These are phyloP conservation scores for Tetracladium setigerum DNA, from an alignment of 495 filamentous ascomycete genomes.

Conservation along the genomic window DNA sequence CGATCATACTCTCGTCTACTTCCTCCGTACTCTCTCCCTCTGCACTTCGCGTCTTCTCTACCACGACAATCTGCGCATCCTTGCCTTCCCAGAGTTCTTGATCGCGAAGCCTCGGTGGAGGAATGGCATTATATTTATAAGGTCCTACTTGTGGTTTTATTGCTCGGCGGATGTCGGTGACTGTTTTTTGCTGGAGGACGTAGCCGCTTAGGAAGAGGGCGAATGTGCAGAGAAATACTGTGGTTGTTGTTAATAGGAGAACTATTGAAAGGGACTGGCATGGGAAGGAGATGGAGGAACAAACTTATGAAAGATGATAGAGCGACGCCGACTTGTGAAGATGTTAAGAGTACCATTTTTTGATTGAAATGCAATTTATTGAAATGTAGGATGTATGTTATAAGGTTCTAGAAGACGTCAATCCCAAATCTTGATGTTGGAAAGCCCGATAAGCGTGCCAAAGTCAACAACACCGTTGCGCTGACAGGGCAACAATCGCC, in stretches of 20 bases:
- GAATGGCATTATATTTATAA: slow-evolving; percentile 29
- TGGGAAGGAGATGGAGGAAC: no score
- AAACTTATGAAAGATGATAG: slow-evolving; percentile 41
- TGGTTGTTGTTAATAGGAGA: slow-evolving; percentile 6
- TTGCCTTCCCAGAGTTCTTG: slow-evolving; percentile 12
- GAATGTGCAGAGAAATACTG: slow-evolving; percentile 41
- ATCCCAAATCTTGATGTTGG: background rate
- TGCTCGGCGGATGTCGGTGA: slow-evolving; percentile 38
- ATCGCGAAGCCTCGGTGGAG: slow-evolving; percentile 14
- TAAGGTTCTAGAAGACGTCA: background rate
- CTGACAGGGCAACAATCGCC: slow-evolving; percentile 13
- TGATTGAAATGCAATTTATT: background rate
- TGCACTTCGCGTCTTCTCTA: background rate
- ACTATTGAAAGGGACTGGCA: slow-evolving; percentile 5
- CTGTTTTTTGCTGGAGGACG: slow-evolving; percentile 46
- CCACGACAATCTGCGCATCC: background rate
- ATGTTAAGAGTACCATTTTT: slow-evolving; percentile 40
- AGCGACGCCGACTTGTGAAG: slow-evolving; percentile 42
- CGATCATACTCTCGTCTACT: slow-evolving; percentile 13
- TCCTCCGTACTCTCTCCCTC: background rate
- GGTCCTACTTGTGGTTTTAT: slow-evolving; percentile 32
- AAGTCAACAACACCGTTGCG: slow-evolving; percentile 1
- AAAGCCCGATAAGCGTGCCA: slow-evolving; percentile 1
- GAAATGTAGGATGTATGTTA: background rate
- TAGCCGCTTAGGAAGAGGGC: slow-evolving; percentile 47